Base-by-base conservation (phyloP, 108 stramenopile genomes). In the Seminavis robusta region DNA sequence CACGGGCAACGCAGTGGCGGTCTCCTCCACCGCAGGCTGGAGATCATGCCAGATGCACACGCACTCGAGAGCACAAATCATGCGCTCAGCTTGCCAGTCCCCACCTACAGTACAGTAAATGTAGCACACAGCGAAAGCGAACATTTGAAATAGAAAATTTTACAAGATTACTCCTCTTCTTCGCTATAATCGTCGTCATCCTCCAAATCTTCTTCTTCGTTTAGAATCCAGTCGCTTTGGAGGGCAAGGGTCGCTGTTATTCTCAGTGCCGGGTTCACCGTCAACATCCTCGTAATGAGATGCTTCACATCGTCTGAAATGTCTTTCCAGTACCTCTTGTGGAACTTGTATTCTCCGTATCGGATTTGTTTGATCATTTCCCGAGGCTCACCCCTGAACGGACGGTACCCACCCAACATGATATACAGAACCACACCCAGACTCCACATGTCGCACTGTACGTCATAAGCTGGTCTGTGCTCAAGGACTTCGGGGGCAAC, bases 351-450 rank as follows among this genome's bases (percentile, higher is more conserved):
- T 50, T 90, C 90, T 13, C 82, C 92, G 11, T 85, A 83, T 8
- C 88, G 70, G 53, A 84, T 90, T 40, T 82, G 74, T 24, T 75
- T 74, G 65, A 87, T 86, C 39, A 92, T 71, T 13, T 75, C 85
- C 28, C 81, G 67, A 47, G 65, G 59, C 49, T 67, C 65, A 26
- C 80, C 74, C 17, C 70, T 61, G 59, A 97, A 97, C 16, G 96
- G 96, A 27, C 92, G 92, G 50, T 97, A 97, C 4, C 96, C 96
- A 32, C 91, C 95, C 15, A 98, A 47, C 28, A 98, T 53, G 25
- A 98, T 97, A 73, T 91, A 98, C 8, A 87, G 61, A 33, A 97
- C 93, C 23, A 98, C 96, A 10, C 98, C 98, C 25, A 97, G 61
- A 52, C 86, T 81, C 98, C 98, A 98, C 88, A 97, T 95, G 47